Base-by-base conservation (phyloP, 768 basidiomycete genomes). In the Boletellus sp. region DNA sequence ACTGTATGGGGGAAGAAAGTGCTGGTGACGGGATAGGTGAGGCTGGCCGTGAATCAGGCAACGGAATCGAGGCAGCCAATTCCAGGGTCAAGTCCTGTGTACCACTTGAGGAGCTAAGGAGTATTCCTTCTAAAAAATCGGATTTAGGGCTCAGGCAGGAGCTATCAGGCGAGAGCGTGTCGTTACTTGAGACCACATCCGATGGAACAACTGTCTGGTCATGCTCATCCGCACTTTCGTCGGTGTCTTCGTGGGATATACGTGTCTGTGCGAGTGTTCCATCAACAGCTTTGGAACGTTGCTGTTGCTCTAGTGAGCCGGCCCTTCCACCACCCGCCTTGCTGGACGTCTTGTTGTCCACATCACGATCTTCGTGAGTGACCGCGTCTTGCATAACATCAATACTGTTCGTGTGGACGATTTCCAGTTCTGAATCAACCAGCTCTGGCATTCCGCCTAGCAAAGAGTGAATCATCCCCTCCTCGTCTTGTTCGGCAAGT, bases 401-500 rank as follows among this genome's bases (percentile, higher is more conserved):
- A 16, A 36, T 13, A 23, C 34, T 13, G 12, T 22, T n/a, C 32
- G 37, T 10, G 26, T 28, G 26, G 13, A 20, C 23, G 9, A 19
- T 16, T 22, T 54, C 56, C 4, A 41, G 44, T 9, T 57, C 57
- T 8, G 41, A 38, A 44, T 66, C 60, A 39, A 62, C 45, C 6
- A 88, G 64, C n/a, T 75, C 71, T 0, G 86, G 85, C 22, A 89
- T 62, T n/a, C 77, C 71, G 39, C 79, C 84, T 16, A 91, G 72
- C 10, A 90, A 58, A 3, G 87, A 84, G 64, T 91, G 89, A 33
- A 88, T 72, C 87, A 89, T 90, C 22, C 89, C 86, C 3, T 87
- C 88, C 55, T 90, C 88, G 20, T 80, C 85, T 59, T 84, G 85
- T 45, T 78, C 72, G 47, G 83, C 75, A 17, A 95, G 69, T 23